phyloP scores from a whole-genome alignment of 108 stramenopile species.

The Cylindrotheca fusiformis region DNA sequence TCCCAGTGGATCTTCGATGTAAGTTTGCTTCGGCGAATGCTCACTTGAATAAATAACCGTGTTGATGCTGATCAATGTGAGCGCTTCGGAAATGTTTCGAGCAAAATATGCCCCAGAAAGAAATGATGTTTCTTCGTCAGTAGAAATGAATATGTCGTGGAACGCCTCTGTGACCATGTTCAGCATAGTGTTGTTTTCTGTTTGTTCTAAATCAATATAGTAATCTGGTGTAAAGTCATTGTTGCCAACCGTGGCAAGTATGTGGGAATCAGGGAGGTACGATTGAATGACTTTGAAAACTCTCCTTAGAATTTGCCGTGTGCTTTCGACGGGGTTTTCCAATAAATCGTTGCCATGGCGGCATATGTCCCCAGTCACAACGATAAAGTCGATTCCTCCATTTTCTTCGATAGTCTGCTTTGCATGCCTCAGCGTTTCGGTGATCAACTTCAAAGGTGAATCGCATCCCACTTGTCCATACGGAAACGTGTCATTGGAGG shows the following conservation, averaged over 20 bases:
- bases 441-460: conserved; percentile 24
- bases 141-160: conserved; percentile 1
- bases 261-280: conserved; percentile 9
- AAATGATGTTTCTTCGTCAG: conserved; percentile 39
- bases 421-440: conserved; percentile 17
- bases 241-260: conserved; percentile 61
- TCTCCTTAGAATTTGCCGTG: conserved; percentile 27
- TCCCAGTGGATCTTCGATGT: conserved; percentile 52
- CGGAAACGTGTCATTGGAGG: conserved; percentile 1
- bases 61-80: conserved; percentile 57
- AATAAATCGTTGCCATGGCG: conserved; percentile 32
- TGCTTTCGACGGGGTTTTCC: conserved; percentile 20
- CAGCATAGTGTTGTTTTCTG: conserved; percentile 10
- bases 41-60: conserved; percentile 53
- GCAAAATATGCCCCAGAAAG: conserved; percentile 57
- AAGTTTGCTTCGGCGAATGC: conserved; percentile 27
- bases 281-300: conserved; percentile 7
- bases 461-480: conserved; percentile 39
- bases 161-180: conserved; percentile 26
- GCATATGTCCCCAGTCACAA: conserved; percentile 45
- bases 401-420: not conserved
- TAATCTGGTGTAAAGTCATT: conserved; percentile 78
- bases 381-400: conserved; percentile 4
- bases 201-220: conserved; percentile 40
- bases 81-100: conserved; percentile 32